A percentile compares a stretch with the other conserved stretches of the same genome.
Evolutionary conservation across 805 yeast species (phyloP).

Genomic region (Saccharomycopsis sp.): DNA sequence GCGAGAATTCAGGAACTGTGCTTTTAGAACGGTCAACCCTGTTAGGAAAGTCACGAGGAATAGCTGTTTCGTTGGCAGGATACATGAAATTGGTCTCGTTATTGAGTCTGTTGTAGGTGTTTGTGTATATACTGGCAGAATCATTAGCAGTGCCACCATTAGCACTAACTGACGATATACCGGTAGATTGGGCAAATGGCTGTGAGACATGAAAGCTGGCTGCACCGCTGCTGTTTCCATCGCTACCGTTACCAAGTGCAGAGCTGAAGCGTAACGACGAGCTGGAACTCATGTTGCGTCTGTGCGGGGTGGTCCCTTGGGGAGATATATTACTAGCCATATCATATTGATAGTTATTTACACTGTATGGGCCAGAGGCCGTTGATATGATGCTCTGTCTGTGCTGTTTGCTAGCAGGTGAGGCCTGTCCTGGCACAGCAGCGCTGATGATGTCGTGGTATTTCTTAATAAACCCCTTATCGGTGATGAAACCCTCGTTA

Average conservation of each 20-base stretch:
- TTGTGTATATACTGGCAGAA: neutral
- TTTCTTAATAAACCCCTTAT: slow-evolving; percentile 63
- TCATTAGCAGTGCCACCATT: neutral
- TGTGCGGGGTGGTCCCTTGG: neutral
- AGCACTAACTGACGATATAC: too few relatives aligned
- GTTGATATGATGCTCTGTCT: slow-evolving; percentile 20
- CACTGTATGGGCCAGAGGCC: neutral
- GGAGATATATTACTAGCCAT: neutral
- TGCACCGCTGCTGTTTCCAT: slow-evolving; percentile 22
- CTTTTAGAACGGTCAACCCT: neutral
- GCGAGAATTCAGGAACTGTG: too few relatives aligned
- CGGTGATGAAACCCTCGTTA: slow-evolving; percentile 65
- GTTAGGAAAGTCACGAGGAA: neutral
- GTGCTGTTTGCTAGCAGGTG: neutral
- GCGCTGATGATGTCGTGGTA: slow-evolving; percentile 13
- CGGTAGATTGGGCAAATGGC: neutral
- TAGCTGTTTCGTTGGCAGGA: neutral
- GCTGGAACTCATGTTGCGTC: slow-evolving; percentile 1
- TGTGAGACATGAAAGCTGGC: neutral
- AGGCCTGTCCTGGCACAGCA: neutral
- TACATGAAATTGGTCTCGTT: neutral
- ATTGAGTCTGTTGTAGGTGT: neutral
- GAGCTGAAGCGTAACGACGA: neutral
- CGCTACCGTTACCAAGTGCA: neutral
- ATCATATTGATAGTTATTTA: neutral